Percentiles rank a stretch among this genome's conserved stretches.
These are phyloP conservation scores for Debaryomyces sp. DNA, from an alignment of 1,139 yeast species.

Conservation along the genomic window DNA sequence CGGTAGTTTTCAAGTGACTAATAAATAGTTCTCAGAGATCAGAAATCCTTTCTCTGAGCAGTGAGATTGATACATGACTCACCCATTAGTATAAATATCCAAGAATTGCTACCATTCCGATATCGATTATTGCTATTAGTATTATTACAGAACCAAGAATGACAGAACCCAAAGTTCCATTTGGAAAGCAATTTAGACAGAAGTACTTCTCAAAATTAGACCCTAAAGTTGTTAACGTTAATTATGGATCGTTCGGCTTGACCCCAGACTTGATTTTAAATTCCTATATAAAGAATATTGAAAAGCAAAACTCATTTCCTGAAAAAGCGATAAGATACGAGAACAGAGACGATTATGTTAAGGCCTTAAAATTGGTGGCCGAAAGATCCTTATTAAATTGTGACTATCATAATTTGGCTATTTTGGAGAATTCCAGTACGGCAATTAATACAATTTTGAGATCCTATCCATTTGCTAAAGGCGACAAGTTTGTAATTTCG, in stretches of 20 bases:
- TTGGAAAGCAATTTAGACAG: constrained; percentile 55
- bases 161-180: constrained; percentile 20
- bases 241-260: constrained; percentile 60
- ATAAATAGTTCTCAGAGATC: neutral
- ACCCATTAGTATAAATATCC: too few species aligned
- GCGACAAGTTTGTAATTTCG: constrained; percentile 57
- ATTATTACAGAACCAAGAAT: neutral
- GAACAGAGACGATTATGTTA: constrained; percentile 25
- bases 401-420: constrained; percentile 47
- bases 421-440: constrained; percentile 61
- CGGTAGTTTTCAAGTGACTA: neutral
- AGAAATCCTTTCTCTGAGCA: too few species aligned
- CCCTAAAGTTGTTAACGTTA: constrained; percentile 40
- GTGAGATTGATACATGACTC: too few species aligned
- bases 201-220: constrained; percentile 47
- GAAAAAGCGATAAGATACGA: constrained; percentile 39
- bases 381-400: constrained; percentile 46
- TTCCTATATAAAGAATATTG: constrained; percentile 16
- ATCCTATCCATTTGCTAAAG: constrained; percentile 51
- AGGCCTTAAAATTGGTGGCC: constrained; percentile 28
- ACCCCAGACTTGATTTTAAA: constrained; percentile 47
- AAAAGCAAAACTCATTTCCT: constrained; percentile 32
- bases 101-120: neutral
- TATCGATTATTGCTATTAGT: neutral
- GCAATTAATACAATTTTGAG: constrained; percentile 64